A percentile compares a stretch with the other conserved stretches of the same genome.
These are phyloP conservation scores for Fusarium verticillioides DNA, from an alignment of 2,329 filamentous ascomycete species.

Conservation along the genomic window DNA sequence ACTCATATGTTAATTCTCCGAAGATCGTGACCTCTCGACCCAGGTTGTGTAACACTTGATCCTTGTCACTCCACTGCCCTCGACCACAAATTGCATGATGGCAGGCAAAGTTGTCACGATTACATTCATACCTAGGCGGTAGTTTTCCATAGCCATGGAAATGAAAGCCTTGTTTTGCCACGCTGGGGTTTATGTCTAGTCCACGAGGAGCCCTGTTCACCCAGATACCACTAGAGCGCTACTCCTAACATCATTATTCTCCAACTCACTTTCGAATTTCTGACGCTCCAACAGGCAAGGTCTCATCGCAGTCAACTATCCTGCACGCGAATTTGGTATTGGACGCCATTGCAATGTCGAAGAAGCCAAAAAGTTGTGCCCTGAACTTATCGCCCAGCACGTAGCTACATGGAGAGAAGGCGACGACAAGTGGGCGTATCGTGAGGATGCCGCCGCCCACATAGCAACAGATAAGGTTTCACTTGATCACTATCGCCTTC, in stretches of 20 bases:
- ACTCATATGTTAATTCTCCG: neutral
- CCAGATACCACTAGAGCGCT: neutral
- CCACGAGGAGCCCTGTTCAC: neutral
- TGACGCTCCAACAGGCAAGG: constrained; percentile 71
- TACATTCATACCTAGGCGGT: neutral
- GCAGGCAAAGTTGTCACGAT: constrained; percentile 2
- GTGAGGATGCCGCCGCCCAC: constrained; percentile 79
- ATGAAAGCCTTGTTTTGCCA: constrained; percentile 1
- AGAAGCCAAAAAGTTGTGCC: constrained; percentile 89
- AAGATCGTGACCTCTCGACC: neutral
- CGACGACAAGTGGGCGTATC: constrained; percentile 91
- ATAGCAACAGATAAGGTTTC: constrained; percentile 94
- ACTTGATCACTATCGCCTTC: constrained; percentile 87
- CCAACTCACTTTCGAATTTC: neutral
- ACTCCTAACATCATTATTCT: neutral
- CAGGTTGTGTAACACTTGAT: neutral
- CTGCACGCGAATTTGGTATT: constrained; percentile 83
- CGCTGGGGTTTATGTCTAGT: neutral
- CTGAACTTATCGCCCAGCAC: constrained; percentile 85
- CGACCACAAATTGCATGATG: neutral
- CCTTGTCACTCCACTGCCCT: neutral
- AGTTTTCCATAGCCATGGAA: neutral
- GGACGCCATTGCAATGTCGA: constrained; percentile 79
- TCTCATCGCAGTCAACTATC: constrained; percentile 96
- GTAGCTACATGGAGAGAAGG: constrained; percentile 96